Percentiles rank a stretch among this genome's conserved stretches.
Evolutionary conservation across 192 early-diverging fungal genomes (phyloP).

Genomic region (Kickxella alabastrina): DNA sequence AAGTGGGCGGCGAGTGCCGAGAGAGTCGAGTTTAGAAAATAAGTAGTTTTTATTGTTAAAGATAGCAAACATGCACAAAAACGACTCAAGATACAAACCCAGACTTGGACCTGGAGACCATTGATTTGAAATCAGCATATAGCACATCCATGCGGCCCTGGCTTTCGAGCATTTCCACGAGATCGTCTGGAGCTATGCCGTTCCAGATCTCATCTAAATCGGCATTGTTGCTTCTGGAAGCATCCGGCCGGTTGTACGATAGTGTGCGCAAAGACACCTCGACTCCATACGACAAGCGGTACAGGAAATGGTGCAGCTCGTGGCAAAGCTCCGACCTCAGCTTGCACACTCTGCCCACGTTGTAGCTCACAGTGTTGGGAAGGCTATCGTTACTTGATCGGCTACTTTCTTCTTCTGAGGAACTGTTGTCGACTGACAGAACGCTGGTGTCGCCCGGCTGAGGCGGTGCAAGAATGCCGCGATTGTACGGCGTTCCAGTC

Average conservation of each 20-base stretch:
- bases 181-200: slow-evolving; percentile 19
- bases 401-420: not conserved
- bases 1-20: slow-evolving; percentile 10
- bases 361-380: slow-evolving; percentile 16
- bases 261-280: slow-evolving; percentile 15
- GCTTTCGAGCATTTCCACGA: slow-evolving; percentile 30
- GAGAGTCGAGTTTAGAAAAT: slow-evolving; percentile 14
- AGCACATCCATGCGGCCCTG: slow-evolving; percentile 20
- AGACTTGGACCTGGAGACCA: slow-evolving; percentile 25
- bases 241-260: not conserved
- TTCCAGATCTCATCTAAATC: not conserved
- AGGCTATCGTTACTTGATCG: not conserved
- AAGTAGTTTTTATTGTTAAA: not conserved
- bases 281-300: slow-evolving; percentile 17
- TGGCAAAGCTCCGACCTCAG: slow-evolving; percentile 29
- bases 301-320: slow-evolving; percentile 44
- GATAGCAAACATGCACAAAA: not conserved
- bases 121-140: slow-evolving; percentile 20
- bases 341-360: slow-evolving; percentile 32
- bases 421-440: not conserved
- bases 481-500: slow-evolving; percentile 25
- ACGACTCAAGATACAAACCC: slow-evolving; percentile 22
- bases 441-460: not conserved
- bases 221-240: not conserved
- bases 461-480: slow-evolving; percentile 23